Evolutionary conservation across 2,329 filamentous ascomycete species (phyloP), one percentile per base, ranked within the genome.

Genomic region (Xylaria multiplex): DNA sequence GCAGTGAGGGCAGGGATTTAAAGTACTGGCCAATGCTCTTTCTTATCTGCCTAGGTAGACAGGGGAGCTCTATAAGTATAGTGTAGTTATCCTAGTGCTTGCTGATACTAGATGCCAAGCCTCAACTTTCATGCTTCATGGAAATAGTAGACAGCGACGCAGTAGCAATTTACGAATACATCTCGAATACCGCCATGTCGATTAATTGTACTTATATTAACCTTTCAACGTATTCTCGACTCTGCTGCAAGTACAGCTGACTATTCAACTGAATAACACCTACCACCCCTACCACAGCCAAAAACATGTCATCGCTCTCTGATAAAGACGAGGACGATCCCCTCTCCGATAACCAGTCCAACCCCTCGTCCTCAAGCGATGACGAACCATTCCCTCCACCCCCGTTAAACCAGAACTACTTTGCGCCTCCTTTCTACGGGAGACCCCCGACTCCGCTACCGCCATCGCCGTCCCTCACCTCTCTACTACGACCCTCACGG

Each of bases 371-470:
- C 53, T 74, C 72, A 6, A 75, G 76, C 65, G 72, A 75, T 52
- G 72, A 77, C 30, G 73, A 75, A 46, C 68, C 70, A n/a, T 77
- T 79, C 7, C 80, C 80, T 3, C 82, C 81, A 11, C 82, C 79
- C 16, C 82, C 82, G 11, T 77, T 82, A 22, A 82, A 82, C 55
- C 84, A 84, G 65, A 85, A 87, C 78, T 84, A 85, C 77, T 88
- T 88, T 69, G 86, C 86, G 56, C 96, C 96, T 30, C 96, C 96
- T 16, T 98, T 98, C 83, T 99, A 99, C 83, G 96, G 96, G 70
- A 89, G 95, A 2, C 96, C 96, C n/a, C 96, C 96, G 0, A 97
- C 93, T 2, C 95, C 96, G 2, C 84, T 98, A 0, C 96, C 96
- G 0, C 95, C 95, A 0, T 97, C 93, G 0, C 96, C 96, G 0